phyloP scores from a whole-genome alignment of 305 asterid genomes.

The Fraxinus floribunda region DNA sequence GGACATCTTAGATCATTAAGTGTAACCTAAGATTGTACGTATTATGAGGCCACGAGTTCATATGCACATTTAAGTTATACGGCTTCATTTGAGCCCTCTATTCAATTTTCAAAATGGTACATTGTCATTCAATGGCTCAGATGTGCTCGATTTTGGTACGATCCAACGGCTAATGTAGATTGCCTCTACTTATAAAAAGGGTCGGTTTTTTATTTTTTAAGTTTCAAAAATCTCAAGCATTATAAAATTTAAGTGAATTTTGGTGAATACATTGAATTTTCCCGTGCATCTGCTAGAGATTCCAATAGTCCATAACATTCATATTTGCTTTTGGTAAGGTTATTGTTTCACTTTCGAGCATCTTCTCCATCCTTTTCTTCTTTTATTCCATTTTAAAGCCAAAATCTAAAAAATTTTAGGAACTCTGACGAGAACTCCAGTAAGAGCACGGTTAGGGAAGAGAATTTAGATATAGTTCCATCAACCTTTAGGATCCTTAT shows the following conservation, averaged over 20 bases:
- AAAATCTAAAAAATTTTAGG: too few species aligned
- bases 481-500: background rate
- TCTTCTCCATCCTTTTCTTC: background rate
- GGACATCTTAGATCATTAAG: background rate
- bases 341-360: background rate
- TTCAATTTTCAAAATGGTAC: background rate
- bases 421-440: background rate
- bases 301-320: too few species aligned
- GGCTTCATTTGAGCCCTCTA: background rate
- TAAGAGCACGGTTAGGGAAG: background rate
- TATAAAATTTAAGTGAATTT: too few species aligned
- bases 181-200: background rate
- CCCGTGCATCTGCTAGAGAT: background rate
- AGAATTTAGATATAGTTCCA: background rate
- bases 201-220: background rate
- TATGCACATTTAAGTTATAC: background rate
- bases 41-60: background rate
- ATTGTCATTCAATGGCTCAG: background rate
- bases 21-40: background rate
- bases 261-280: too few species aligned
- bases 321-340: background rate
- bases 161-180: background rate
- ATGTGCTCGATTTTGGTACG: background rate
- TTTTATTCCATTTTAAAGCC: background rate
- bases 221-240: background rate